These are phyloP conservation scores for Sindora glabra DNA, from an alignment of 306 rosid genomes.

Conservation along the genomic window DNA sequence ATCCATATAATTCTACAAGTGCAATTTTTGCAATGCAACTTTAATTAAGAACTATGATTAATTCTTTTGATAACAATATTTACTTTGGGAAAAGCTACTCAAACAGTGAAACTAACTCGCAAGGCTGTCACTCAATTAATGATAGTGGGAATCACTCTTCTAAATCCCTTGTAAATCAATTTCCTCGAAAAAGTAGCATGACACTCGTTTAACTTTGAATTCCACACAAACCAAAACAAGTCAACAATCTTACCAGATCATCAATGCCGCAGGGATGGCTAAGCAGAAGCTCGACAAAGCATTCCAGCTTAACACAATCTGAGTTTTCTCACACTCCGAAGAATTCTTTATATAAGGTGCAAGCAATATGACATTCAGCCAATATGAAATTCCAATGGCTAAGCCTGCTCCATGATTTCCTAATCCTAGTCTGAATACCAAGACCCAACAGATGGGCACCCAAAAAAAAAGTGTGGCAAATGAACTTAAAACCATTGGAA, in stretches of 20 bases:
- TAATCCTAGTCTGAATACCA: constrained; percentile 16
- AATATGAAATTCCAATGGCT: constrained; percentile 33
- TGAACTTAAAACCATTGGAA: constrained; percentile 25
- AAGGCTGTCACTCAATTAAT: too few relatives aligned
- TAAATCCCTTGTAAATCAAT: too few relatives aligned
- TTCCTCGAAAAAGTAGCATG: too few relatives aligned
- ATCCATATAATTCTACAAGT: too few relatives aligned
- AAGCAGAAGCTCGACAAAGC: constrained; percentile 2
- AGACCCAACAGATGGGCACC: constrained; percentile 30
- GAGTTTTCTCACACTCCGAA: constrained; percentile 20
- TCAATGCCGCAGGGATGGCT: constrained; percentile 9
- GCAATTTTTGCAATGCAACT: too few relatives aligned
- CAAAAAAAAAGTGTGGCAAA: constrained; percentile 17
- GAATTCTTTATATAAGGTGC: constrained; percentile 21
- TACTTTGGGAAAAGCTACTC: too few relatives aligned
- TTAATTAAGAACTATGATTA: too few relatives aligned
- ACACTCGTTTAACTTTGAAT: too few relatives aligned
- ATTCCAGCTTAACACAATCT: not conserved
- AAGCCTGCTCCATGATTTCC: constrained; percentile 39
- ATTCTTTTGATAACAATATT: too few relatives aligned
- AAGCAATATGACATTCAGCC: constrained; percentile 25
- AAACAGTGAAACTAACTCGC: too few relatives aligned
- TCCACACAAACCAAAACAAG: not conserved
- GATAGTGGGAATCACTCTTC: too few relatives aligned
- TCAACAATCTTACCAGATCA: constrained; percentile 5